phyloP scores from a whole-genome alignment of 108 stramenopile species.

The Epithemia pelagica region DNA sequence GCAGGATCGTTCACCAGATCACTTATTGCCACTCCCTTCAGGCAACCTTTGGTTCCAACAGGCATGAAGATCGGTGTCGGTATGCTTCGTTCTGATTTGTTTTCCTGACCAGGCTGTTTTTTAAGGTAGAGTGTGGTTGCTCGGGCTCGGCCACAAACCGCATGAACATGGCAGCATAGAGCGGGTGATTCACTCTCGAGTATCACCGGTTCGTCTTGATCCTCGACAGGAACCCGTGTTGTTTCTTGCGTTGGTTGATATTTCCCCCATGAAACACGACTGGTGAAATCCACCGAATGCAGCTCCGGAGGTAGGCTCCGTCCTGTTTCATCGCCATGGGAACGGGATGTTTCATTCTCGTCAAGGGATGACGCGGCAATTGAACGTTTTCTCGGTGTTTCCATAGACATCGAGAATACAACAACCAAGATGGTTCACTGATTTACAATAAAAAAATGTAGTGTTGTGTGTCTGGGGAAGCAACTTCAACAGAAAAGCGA shows the following conservation, averaged over 20 bases:
- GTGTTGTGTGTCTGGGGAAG: no score
- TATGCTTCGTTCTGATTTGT: constrained; percentile 44
- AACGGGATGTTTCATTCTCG: no score
- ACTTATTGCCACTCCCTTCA: constrained; percentile 80
- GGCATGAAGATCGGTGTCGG: constrained; percentile 97
- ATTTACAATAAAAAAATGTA: no score
- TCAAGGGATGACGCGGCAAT: no score
- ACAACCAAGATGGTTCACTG: no score
- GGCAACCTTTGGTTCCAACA: constrained; percentile 96
- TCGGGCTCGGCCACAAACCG: constrained; percentile 59
- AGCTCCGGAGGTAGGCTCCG: constrained; percentile 69
- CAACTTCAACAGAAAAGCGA: no score
- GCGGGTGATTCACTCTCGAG: constrained; percentile 26
- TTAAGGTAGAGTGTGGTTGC: constrained; percentile 65
- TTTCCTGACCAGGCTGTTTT: constrained; percentile 16
- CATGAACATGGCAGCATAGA: constrained; percentile 61
- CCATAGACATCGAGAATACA: no score
- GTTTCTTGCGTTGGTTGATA: constrained; percentile 40
- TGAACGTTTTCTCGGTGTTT: no score
- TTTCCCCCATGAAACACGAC: constrained; percentile 68
- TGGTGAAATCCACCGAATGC: constrained; percentile 45
- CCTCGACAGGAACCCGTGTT: constrained; percentile 32
- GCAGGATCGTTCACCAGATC: constrained; percentile 55
- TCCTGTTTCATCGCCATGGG: no score
- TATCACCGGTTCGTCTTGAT: background rate